A percentile compares a stretch with the other conserved stretches of the same genome.
phyloP scores from a whole-genome alignment of 345 rosid genomes.

The Cardamine occulta region DNA sequence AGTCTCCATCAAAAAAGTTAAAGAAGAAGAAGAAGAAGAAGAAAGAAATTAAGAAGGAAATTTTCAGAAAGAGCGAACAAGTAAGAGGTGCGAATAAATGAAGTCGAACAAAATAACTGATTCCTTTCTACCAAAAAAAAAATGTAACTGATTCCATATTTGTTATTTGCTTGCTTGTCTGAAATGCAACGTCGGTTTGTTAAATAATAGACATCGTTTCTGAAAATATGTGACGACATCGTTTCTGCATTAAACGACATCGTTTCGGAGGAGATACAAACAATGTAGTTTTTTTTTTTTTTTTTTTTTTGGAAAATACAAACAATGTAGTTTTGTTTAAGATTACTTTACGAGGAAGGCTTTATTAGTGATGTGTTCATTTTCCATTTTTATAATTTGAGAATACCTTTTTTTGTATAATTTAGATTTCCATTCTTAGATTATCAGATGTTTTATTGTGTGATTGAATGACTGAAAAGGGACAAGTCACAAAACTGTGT shows the following conservation, averaged over 20 bases:
- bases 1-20: conserved; percentile 38
- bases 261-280: background rate
- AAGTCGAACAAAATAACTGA: background rate
- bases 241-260: no score
- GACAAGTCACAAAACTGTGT: background rate
- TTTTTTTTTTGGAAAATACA: no score
- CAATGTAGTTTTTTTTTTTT: no score
- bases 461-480: background rate
- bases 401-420: background rate
- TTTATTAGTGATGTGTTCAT: background rate
- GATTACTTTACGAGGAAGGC: no score
- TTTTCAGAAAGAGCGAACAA: conserved; percentile 4
- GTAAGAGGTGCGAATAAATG: conserved; percentile 8
- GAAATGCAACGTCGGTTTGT: background rate
- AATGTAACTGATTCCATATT: background rate
- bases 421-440: background rate
- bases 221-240: background rate
- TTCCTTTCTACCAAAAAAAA: no score
- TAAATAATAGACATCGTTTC: no score
- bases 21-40: background rate
- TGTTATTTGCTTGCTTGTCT: background rate
- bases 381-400: background rate
- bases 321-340: no score
- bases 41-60: background rate
- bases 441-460: background rate